Evolutionary conservation across 2,329 filamentous ascomycete genomes (phyloP).

Genomic region (Madurella fahalii): DNA sequence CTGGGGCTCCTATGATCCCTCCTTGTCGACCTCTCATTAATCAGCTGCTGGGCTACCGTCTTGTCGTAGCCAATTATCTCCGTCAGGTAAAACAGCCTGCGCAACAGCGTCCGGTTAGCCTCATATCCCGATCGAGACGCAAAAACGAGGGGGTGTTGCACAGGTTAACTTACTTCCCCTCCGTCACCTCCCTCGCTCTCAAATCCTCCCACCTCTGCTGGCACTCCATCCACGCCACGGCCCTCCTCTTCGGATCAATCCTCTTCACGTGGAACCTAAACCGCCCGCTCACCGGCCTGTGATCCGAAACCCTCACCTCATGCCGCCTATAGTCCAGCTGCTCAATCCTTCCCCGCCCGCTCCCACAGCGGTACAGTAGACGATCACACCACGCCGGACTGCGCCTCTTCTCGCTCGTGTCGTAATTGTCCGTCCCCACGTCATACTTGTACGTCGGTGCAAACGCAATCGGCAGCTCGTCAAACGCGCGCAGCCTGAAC

Average conservation of each 20-base stretch:
- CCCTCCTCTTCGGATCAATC: slow-evolving; percentile 64
- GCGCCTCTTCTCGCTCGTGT: slow-evolving; percentile 89
- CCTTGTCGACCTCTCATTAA: slow-evolving; percentile 38
- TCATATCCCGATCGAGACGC: background rate
- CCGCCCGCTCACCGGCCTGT: slow-evolving; percentile 81
- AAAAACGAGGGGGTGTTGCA: background rate
- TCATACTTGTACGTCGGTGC: slow-evolving; percentile 98
- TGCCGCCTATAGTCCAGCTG: slow-evolving; percentile 86
- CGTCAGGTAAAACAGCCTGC: slow-evolving; percentile 49
- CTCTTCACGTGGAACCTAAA: slow-evolving; percentile 85
- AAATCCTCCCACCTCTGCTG: slow-evolving; percentile 71
- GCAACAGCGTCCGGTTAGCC: slow-evolving; percentile 23
- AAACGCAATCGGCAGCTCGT: slow-evolving; percentile 87
- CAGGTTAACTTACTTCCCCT: slow-evolving; percentile 68
- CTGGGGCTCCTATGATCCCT: slow-evolving; percentile 27
- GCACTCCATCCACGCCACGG: slow-evolving; percentile 65
- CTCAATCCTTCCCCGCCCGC: slow-evolving; percentile 62
- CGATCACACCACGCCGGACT: slow-evolving; percentile 96
- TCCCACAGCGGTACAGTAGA: slow-evolving; percentile 73
- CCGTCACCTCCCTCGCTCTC: slow-evolving; percentile 61
- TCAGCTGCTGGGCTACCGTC: slow-evolving; percentile 45
- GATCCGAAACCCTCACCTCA: slow-evolving; percentile 87
- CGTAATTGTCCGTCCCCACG: slow-evolving; percentile 89
- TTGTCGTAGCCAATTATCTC: slow-evolving; percentile 51
- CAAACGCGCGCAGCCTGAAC: slow-evolving; percentile 83